Base-by-base conservation (phyloP, 2,329 filamentous ascomycete genomes). In the Aspergillus uvarum region DNA sequence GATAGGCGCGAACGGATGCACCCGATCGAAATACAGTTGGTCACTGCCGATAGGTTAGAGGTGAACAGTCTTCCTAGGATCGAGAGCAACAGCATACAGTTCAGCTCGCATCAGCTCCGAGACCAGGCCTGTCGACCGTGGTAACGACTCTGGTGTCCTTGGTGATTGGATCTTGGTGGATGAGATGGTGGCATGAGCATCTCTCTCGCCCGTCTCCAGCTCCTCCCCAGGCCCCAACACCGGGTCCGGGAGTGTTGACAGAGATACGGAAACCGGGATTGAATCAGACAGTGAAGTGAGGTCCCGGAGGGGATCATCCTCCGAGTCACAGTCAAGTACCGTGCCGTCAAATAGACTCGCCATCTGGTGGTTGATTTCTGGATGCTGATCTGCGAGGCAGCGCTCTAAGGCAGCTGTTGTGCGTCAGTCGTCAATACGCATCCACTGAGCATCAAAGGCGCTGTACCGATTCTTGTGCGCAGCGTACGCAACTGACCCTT, bases 1-100 rank as follows among this genome's bases (percentile, higher is more conserved):
- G 16, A 72, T 72, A 1, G 71, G 71, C 1, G 61, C 64, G n/a
- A 69, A 66, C 1, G 64, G 60, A 31, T 74, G 71, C 5, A 72
- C 65, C 51, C 71, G 67, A 32, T 74, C 71, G 42, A 73, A 74
- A 51, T 73, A 74, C 7, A 72, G 48, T 59, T 72, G 66, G 31
- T 72, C 67, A 21, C 70, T 73, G 48, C 26, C 12, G 1, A 22
- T 60, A 54, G 60, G 57, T 24, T 11, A 32, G n/a, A 29, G 14
- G 5, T 44, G 22, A 16, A 16, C 16, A 10, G n/a, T 6, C 14
- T 22, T 29, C 22, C 22, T 5, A 7, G 4, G 12, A 12, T 14
- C 16, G 26, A 8, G 51, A 31, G n/a, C 50, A n/a, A 35, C 49
- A 42, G 42, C 58, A 47, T 64, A 66, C 65, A 67, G 62, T 24